Base-by-base conservation (phyloP, 176 grass and related monocot species). In the Zoysia japonica region DNA sequence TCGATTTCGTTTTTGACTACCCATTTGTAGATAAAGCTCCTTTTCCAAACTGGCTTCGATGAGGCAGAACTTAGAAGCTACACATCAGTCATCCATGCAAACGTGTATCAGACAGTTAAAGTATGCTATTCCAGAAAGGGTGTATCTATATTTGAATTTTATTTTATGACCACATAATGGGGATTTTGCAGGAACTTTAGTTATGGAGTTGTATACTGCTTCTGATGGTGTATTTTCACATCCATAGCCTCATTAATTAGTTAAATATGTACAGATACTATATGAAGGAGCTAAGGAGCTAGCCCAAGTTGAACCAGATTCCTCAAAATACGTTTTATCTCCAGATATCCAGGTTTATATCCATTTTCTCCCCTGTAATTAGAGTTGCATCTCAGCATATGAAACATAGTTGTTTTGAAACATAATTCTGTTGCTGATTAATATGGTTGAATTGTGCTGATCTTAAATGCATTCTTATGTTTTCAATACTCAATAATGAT, bases 41-140 rank as follows among this genome's bases (percentile, higher is more conserved):
- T 97, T 64, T 97, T 97, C 79, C 94, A 97, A 85, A 94, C 85
- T 80, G 94, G 94, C 48, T 97, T 97, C 66, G 77, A 86, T 59
- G 94, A 94, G 77, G 87, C 83, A 36, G 94, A 97, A 65, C 83
- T 97, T 68, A 90, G 67, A 84, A 94, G 94, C 86, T 97, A 94
- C 67, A 92, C 83, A 38, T 81, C 91, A 87, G 94, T 97, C 76
- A 93, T 97, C 64, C 94, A 97, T 87, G 94, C 94, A 17, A 97
- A 97, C 15, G 91, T 97, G 68, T 97, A 92, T 83, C 94, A 97
- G 91, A 94, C 94, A 92, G 85, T 97, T 88, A 97, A 97, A 94
- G 94, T 97, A 97, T 70, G 94, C 78, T 87, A 68, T 87, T 80
- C 78, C 77, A 61, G 85, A 94, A 88, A 92, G 89, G 91, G 91